Conservation (phyloP, 225 moss, liverwort and hornwort genomes). For the Straminergon stramineum region DNA sequence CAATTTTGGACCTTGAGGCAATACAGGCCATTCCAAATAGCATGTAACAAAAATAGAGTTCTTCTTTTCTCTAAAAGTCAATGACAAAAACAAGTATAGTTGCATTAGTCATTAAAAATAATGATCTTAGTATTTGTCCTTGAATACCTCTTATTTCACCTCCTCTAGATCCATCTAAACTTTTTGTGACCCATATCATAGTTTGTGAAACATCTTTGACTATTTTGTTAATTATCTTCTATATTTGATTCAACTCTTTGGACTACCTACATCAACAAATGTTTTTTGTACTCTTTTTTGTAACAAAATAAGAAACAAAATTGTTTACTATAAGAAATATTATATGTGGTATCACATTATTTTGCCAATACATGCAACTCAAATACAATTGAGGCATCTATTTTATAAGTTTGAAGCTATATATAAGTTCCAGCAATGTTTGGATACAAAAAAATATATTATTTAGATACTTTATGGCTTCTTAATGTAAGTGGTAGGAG, state of each 20-base stretch:
- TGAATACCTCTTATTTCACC: background rate
- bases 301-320: background rate
- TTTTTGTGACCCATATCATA: background rate
- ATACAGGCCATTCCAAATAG: background rate
- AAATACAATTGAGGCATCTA: background rate
- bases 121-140: background rate
- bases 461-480: background rate
- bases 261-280: background rate
- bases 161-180: background rate
- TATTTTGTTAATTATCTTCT: background rate
- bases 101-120: background rate
- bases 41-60: background rate
- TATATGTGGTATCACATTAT: background rate
- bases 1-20: background rate
- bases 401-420: background rate
- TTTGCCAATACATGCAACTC: background rate
- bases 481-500: background rate
- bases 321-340: background rate
- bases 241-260: background rate
- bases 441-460: background rate
- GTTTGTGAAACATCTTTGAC: background rate
- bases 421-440: background rate
- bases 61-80: background rate
- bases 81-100: accelerated
- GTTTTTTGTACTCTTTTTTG: background rate